A percentile compares a stretch with the other conserved stretches of the same genome.
phyloP scores from a whole-genome alignment of 192 early-diverging fungal species.

The Backusella luteola region DNA sequence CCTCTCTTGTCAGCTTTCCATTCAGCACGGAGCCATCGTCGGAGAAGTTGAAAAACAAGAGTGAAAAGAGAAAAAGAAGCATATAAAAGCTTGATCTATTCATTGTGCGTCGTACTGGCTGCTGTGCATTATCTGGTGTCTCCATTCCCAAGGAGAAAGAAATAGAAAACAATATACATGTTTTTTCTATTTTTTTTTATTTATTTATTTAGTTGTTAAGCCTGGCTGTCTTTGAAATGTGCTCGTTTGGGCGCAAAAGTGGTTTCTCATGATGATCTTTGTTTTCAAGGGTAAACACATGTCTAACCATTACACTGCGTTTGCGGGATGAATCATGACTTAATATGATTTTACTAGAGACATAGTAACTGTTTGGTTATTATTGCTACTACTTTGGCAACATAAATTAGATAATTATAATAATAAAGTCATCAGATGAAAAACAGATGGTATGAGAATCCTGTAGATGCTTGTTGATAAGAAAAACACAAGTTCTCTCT shows the following conservation, averaged over 20 bases:
- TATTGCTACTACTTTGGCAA: too few relatives aligned
- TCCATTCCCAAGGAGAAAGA: background rate
- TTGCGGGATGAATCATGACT: too few relatives aligned
- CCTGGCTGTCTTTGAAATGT: background rate
- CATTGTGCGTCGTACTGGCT: conserved; percentile 28
- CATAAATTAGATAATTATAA: too few relatives aligned
- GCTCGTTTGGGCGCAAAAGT: background rate
- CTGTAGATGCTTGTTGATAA: too few relatives aligned
- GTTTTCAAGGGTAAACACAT: background rate
- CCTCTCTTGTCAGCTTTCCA: conserved; percentile 24
- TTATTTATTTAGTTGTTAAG: background rate
- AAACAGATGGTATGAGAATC: too few relatives aligned
- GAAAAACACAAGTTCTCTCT: too few relatives aligned
- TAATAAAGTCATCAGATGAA: too few relatives aligned
- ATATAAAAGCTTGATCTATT: conserved; percentile 36
- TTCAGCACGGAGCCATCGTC: conserved; percentile 34
- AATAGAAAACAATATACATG: background rate
- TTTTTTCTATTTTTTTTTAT: too few relatives aligned
- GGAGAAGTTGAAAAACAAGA: conserved; percentile 44
- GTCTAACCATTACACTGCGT: too few relatives aligned
- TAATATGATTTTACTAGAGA: too few relatives aligned
- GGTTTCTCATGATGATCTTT: background rate
- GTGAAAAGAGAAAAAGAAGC: conserved; percentile 38
- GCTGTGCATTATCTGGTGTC: conserved; percentile 10
- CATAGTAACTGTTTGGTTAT: too few relatives aligned